Base-by-base conservation (phyloP, 768 basidiomycete species). In the Neoboletus subvelutipes region DNA sequence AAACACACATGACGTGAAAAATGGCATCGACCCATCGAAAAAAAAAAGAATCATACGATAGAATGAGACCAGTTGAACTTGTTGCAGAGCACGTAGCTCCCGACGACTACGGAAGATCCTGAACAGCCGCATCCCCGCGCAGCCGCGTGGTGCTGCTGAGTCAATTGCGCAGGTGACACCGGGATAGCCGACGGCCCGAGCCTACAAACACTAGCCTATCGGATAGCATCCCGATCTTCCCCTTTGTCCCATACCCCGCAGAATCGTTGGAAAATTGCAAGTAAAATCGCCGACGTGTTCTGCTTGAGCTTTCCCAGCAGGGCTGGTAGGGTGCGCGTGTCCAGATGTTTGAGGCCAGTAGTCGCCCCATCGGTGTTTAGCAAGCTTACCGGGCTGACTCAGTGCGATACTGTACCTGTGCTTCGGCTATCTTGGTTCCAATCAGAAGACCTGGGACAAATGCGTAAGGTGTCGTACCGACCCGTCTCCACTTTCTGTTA, bases 381-480 rank as follows among this genome's bases (percentile, higher is more conserved):
- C 10, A 36, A 41, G 22, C 20, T 60, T 2, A 37, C 67, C 67
- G 67, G 52, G 24, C 29, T 68, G 67, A 69, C 55, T 59, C 58
- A 28, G 49, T 42, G 39, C 40, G 15, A 45, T 45, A 9, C 45
- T 17, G 52, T 59, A 18, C 54, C 56, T 58, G 54, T 26, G 33
- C n/a, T 11, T 31, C 48, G 31, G 11, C 26, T 31, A 45, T 28
- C 43, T 13, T 22, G 31, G 22, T 56, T 50, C 52, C 17, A 45
- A 63, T 59, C 58, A 56, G 52, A 53, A 63, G 22, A 15, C 26
- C 8, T 5, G 18, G 17, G 8, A 7, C 37, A 37, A 15, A 37
- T 7, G 17, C 6, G 17, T 1, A n/a, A 39, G 37, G 33, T 17
- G 7, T 17, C 36, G 2, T 37, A 37, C 37, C 12, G 3, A 5